A percentile compares a stretch with the other conserved stretches of the same genome.
Conservation (phyloP, 805 yeast genomes). For the Wickerhamiella slavikovae region DNA sequence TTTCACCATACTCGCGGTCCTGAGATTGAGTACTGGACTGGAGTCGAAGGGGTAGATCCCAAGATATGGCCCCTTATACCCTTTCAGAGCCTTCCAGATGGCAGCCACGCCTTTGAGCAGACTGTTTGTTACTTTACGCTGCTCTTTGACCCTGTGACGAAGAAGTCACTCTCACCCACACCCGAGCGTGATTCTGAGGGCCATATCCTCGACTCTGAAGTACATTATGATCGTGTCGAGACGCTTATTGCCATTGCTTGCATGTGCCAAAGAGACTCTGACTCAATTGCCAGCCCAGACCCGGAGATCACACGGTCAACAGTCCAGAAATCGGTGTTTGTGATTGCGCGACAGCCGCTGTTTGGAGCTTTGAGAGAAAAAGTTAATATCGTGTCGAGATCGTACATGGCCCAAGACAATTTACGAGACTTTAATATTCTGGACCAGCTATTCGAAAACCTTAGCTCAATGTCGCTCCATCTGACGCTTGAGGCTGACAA, state of each 20-base stretch:
- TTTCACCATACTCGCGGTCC: conserved; percentile 90
- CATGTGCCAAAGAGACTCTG: conserved; percentile 57
- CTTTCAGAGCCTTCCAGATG: conserved; percentile 91
- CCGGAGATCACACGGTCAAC: conserved; percentile 64
- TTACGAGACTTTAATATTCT: conserved; percentile 52
- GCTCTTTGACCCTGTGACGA: conserved; percentile 37
- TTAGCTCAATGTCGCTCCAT: conserved; percentile 17
- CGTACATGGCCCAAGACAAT: conserved; percentile 64
- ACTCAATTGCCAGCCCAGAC: conserved; percentile 33
- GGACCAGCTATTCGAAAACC: conserved; percentile 46
- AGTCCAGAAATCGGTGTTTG: conserved; percentile 79
- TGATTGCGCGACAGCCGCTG: conserved; percentile 69
- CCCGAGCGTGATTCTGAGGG: conserved; percentile 21
- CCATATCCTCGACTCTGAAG: conserved; percentile 20
- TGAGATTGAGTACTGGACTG: conserved; percentile 79
- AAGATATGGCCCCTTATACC: conserved; percentile 70
- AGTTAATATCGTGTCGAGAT: conserved; percentile 68
- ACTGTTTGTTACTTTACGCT: conserved; percentile 81
- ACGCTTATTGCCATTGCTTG: conserved; percentile 94
- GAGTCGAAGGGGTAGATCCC: conserved; percentile 23
- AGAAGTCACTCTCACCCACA: conserved; percentile 24
- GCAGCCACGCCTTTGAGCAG: conserved; percentile 83
- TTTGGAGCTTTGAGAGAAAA: conserved; percentile 75
- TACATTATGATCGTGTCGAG: conserved; percentile 24
- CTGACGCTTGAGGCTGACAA: conserved; percentile 29